These are phyloP conservation scores for Dendrothele bispora DNA, from an alignment of 768 basidiomycete species.

Conservation along the genomic window DNA sequence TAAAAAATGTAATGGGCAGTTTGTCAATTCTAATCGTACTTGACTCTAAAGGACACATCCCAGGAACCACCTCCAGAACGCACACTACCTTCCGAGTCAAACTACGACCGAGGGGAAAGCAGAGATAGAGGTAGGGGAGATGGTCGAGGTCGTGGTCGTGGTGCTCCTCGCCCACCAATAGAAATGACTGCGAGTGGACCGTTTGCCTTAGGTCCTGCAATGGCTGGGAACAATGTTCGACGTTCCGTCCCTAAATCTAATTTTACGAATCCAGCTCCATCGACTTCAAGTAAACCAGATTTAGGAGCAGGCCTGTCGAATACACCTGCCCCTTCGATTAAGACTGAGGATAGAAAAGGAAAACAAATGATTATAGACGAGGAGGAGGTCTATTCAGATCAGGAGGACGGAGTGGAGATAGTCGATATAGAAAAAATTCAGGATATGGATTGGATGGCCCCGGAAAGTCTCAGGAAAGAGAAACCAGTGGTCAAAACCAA, in stretches of 20 bases:
- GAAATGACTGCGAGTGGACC: constrained; percentile 88
- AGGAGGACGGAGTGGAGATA: constrained; percentile 85
- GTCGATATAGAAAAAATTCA: constrained; percentile 79
- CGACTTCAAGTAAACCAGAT: constrained; percentile 40
- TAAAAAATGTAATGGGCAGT: constrained; percentile 56
- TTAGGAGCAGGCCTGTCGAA: constrained; percentile 50
- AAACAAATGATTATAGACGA: constrained; percentile 36
- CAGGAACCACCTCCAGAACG: constrained; percentile 48
- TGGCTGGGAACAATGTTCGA: constrained; percentile 54
- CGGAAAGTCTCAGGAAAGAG: constrained; percentile 65
- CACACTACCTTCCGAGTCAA: constrained; percentile 28
- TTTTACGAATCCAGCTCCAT: constrained; percentile 57
- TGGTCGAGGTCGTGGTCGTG: constrained; percentile 55
- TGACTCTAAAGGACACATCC: constrained; percentile 6
- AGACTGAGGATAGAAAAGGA: constrained; percentile 33
- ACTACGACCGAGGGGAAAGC: constrained; percentile 46
- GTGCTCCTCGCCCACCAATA: constrained; percentile 47
- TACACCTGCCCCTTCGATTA: constrained; percentile 49
- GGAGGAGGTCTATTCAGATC: constrained; percentile 79
- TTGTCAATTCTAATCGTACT: background rate
- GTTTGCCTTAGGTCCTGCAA: constrained; percentile 82
- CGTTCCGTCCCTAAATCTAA: constrained; percentile 43
- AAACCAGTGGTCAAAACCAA: constrained; percentile 40
- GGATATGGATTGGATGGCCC: constrained; percentile 88
- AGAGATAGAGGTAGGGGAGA: constrained; percentile 47